Evolutionary conservation across 345 rosid genomes (phyloP).

Genomic region (Acer saccharum): DNA sequence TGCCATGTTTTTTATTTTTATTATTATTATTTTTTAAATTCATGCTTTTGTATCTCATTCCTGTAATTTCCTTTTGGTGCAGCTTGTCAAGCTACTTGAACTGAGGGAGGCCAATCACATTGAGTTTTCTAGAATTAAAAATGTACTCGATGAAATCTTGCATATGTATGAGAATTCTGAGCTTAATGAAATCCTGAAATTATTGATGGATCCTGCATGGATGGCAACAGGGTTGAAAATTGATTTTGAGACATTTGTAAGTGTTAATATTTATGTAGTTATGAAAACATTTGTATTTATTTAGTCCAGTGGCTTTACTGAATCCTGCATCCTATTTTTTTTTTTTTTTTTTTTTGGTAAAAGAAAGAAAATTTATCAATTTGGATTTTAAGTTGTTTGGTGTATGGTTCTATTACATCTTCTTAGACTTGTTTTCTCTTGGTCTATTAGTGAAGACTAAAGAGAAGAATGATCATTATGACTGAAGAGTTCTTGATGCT

Average conservation of each 20-base stretch:
- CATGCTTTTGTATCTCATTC: conserved; percentile 23
- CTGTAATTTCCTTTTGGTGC: conserved; percentile 29
- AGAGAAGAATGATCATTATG: background rate
- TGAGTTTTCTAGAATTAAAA: conserved; percentile 87
- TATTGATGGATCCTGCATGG: conserved; percentile 93
- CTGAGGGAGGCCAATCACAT: conserved; percentile 91
- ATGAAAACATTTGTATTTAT: background rate
- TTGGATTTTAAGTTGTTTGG: background rate
- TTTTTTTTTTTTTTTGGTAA: background rate
- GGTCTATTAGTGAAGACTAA: background rate
- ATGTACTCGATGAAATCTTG: conserved; percentile 79
- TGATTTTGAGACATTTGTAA: conserved; percentile 79
- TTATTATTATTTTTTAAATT: background rate
- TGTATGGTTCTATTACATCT: background rate
- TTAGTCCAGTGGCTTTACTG: background rate
- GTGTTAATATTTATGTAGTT: conserved; percentile 18
- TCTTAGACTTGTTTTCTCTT: background rate
- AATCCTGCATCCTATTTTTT: background rate
- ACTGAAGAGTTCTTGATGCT: background rate
- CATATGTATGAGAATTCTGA: conserved; percentile 64
- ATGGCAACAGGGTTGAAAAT: conserved; percentile 92
- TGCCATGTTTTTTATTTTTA: background rate
- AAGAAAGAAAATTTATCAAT: background rate
- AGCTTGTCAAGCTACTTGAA: conserved; percentile 98
- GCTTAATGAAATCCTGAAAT: conserved; percentile 66